Evolutionary conservation across 306 rosid species (phyloP).

Genomic region (Hippophae tibetana): DNA sequence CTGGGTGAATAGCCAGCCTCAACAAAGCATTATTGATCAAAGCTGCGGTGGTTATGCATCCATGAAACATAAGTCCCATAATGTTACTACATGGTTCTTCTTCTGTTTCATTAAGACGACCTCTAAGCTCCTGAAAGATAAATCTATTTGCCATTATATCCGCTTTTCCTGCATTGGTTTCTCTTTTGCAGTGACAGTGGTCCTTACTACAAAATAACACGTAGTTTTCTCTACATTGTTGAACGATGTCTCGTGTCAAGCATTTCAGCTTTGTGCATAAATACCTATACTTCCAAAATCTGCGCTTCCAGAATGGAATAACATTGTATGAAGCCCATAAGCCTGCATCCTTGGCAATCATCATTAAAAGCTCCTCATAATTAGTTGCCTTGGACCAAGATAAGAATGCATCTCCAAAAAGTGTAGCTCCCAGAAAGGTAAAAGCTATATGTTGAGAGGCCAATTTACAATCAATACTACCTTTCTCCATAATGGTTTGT

Average conservation of each 20-base stretch:
- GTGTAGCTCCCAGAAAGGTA: slow-evolving; percentile 55
- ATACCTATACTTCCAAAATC: slow-evolving; percentile 66
- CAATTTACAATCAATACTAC: slow-evolving; percentile 38
- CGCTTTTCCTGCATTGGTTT: slow-evolving; percentile 23
- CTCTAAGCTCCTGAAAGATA: slow-evolving; percentile 32
- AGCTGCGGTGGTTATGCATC: slow-evolving; percentile 57
- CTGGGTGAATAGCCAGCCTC: slow-evolving; percentile 43
- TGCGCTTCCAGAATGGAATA: slow-evolving; percentile 62
- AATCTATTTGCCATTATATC: slow-evolving; percentile 20
- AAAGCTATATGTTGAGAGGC: slow-evolving; percentile 80
- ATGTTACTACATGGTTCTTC: slow-evolving; percentile 57
- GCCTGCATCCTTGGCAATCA: slow-evolving; percentile 64
- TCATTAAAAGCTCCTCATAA: slow-evolving; percentile 77
- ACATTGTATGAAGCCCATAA: slow-evolving; percentile 69
- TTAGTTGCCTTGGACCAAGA: slow-evolving; percentile 60
- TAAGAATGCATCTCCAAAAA: slow-evolving; percentile 69
- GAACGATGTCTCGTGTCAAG: slow-evolving; percentile 66
- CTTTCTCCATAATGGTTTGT: slow-evolving; percentile 26
- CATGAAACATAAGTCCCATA: slow-evolving; percentile 75
- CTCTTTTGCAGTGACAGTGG: slow-evolving; percentile 21
- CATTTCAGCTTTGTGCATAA: slow-evolving; percentile 53
- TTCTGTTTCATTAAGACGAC: slow-evolving; percentile 19
- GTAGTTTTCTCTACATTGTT: slow-evolving; percentile 39
- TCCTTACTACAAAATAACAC: slow-evolving; percentile 24
- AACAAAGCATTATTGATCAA: slow-evolving; percentile 47